Percentiles rank a stretch among this genome's conserved stretches.
phyloP scores from a whole-genome alignment of 495 filamentous ascomycete genomes.

The Amphirosellinia nigrospora region DNA sequence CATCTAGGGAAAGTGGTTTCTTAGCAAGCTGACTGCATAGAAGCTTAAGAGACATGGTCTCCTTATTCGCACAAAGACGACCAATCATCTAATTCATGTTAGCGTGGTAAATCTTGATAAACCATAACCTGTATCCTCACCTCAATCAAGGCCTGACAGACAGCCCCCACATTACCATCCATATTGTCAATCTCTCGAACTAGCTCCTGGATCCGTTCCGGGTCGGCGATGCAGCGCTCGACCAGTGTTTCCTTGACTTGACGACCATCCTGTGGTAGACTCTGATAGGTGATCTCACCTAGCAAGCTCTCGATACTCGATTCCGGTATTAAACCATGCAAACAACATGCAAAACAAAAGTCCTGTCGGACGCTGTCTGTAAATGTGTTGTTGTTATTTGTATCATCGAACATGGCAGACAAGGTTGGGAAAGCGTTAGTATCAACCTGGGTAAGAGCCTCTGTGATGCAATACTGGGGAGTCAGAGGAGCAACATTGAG shows the following conservation, averaged over 20 bases:
- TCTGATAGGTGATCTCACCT: conserved; percentile 85
- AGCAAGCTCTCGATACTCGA: conserved; percentile 78
- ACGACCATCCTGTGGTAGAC: conserved; percentile 72
- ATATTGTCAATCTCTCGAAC: conserved; percentile 85
- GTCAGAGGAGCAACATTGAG: conserved; percentile 66
- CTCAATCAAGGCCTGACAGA: conserved; percentile 81
- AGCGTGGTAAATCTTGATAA: background rate
- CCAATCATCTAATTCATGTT: conserved; percentile 66
- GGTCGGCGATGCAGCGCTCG: conserved; percentile 72
- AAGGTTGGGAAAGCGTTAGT: conserved; percentile 81
- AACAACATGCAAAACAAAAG: conserved; percentile 88
- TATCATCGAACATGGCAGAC: conserved; percentile 79
- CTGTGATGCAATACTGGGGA: conserved; percentile 78
- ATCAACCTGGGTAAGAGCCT: conserved; percentile 77
- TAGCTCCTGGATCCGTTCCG: conserved; percentile 73
- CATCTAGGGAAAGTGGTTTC: conserved; percentile 79
- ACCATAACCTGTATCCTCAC: conserved; percentile 47
- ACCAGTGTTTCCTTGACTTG: conserved; percentile 80
- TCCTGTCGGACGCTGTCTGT: conserved; percentile 88
- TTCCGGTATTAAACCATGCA: conserved; percentile 82
- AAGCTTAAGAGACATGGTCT: conserved; percentile 88
- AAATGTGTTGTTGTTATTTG: conserved; percentile 66
- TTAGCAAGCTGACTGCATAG: conserved; percentile 81
- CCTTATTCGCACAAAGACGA: conserved; percentile 77
- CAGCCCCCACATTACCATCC: conserved; percentile 92